Conservation (phyloP, 345 rosid genomes). For the Camelina hispida region DNA sequence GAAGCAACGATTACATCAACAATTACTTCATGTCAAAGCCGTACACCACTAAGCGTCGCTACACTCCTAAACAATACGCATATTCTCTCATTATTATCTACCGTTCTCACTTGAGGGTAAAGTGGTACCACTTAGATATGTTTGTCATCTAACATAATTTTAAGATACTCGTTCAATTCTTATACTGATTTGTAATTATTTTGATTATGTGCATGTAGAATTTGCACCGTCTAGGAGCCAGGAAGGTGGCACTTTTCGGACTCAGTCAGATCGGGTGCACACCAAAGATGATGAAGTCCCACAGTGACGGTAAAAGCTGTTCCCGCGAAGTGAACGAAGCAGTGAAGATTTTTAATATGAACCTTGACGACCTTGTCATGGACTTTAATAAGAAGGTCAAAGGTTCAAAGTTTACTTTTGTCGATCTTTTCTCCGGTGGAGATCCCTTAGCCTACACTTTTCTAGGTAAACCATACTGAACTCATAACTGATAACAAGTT, state of each 20-base stretch:
- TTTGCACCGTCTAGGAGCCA: conserved; percentile 45
- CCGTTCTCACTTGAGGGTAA: conserved; percentile 39
- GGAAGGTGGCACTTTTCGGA: conserved; percentile 46
- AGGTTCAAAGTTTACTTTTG: conserved; percentile 38
- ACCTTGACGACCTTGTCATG: conserved; percentile 34
- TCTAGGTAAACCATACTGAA: conserved; percentile 32
- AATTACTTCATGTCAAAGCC: conserved; percentile 53
- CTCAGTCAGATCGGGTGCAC: conserved; percentile 42
- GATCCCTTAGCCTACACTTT: neutral
- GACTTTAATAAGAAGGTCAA: conserved; percentile 31
- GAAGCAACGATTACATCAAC: conserved; percentile 57
- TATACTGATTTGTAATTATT: neutral
- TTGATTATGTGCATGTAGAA: conserved; percentile 11
- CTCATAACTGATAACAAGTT: neutral
- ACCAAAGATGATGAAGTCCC: conserved; percentile 15
- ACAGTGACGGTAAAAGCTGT: conserved; percentile 35
- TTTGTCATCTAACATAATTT: too few relatives aligned
- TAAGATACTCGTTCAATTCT: too few relatives aligned
- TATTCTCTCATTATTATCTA: conserved; percentile 32
- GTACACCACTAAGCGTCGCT: conserved; percentile 29
- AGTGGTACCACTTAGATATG: too few relatives aligned
- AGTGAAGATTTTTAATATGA: conserved; percentile 38
- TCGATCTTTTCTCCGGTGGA: conserved; percentile 29
- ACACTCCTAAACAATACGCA: conserved; percentile 37
- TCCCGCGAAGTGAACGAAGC: conserved; percentile 37